Conservation (phyloP, 1,284 basidiomycete genomes). For the Trichosporon coremiiforme region DNA sequence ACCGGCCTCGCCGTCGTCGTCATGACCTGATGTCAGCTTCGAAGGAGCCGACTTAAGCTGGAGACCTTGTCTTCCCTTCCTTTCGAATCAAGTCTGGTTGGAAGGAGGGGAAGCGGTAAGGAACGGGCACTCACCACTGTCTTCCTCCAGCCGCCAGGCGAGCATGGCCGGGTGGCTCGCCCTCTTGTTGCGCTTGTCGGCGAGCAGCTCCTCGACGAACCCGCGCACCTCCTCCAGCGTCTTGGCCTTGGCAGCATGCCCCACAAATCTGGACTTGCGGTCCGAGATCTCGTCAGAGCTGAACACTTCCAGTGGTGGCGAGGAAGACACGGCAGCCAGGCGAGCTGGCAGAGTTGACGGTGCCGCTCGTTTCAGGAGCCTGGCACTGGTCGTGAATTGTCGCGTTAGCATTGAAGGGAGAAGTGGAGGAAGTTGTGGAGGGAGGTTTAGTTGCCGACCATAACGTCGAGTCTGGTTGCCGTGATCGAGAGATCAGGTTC, state of each 20-base stretch:
- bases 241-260: conserved; percentile 74
- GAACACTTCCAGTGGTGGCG: neutral
- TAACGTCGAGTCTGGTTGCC: neutral
- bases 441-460: conserved; percentile 6
- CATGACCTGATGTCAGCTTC: conserved; percentile 67
- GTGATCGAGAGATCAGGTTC: neutral
- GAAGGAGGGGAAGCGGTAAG: too few relatives aligned
- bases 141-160: conserved; percentile 55
- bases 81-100: too few relatives aligned
- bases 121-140: conserved; percentile 23
- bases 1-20: conserved; percentile 86
- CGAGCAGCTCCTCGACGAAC: conserved; percentile 70
- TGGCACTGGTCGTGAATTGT: neutral
- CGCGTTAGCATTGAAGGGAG: neutral
- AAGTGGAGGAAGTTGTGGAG: neutral
- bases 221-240: conserved; percentile 74
- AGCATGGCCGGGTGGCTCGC: conserved; percentile 86
- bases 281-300: conserved; percentile 57
- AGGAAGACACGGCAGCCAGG: neutral
- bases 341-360: neutral
- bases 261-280: conserved; percentile 78
- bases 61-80: too few relatives aligned
- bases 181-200: conserved; percentile 62
- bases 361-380: neutral
- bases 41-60: too few relatives aligned